Evolutionary conservation across 768 basidiomycete species (phyloP).

Genomic region (Tubosaeta brunneosetosa): DNA sequence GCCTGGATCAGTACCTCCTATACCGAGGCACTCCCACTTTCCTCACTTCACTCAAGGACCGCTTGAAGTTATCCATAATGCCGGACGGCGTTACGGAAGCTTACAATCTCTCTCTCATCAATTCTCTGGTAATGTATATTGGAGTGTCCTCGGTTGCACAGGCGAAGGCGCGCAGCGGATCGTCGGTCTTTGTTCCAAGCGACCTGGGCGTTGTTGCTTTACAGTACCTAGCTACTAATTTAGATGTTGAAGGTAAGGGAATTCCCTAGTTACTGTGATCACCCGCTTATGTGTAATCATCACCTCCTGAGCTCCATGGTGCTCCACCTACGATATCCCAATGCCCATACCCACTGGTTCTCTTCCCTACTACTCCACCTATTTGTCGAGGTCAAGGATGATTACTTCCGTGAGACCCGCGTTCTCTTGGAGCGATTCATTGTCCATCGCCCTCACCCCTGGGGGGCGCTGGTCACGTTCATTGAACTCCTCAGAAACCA

Average conservation of each 20-base stretch:
- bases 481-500: constrained; percentile 89
- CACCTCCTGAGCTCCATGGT: constrained; percentile 90
- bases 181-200: constrained; percentile 71
- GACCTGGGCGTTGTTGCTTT: constrained; percentile 84
- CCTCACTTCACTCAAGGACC: constrained; percentile 74
- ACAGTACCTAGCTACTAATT: constrained; percentile 73
- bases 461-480: constrained; percentile 92
- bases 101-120: constrained; percentile 88
- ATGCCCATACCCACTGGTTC: constrained; percentile 99
- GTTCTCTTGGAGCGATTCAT: constrained; percentile 92
- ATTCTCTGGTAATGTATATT: constrained; percentile 92
- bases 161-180: constrained; percentile 79
- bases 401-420: constrained; percentile 78
- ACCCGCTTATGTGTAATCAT: constrained; percentile 1
- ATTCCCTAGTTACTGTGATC: not conserved
- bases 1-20: constrained; percentile 83
- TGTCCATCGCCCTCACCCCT: constrained; percentile 92
- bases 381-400: constrained; percentile 74
- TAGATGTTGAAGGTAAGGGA: constrained; percentile 87
- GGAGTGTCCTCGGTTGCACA: constrained; percentile 92
- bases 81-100: constrained; percentile 48
- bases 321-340: constrained; percentile 94
- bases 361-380: constrained; percentile 84
- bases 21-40: constrained; percentile 68
- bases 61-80: constrained; percentile 50